phyloP scores from a whole-genome alignment of 768 basidiomycete genomes.

The Mycena rosella region DNA sequence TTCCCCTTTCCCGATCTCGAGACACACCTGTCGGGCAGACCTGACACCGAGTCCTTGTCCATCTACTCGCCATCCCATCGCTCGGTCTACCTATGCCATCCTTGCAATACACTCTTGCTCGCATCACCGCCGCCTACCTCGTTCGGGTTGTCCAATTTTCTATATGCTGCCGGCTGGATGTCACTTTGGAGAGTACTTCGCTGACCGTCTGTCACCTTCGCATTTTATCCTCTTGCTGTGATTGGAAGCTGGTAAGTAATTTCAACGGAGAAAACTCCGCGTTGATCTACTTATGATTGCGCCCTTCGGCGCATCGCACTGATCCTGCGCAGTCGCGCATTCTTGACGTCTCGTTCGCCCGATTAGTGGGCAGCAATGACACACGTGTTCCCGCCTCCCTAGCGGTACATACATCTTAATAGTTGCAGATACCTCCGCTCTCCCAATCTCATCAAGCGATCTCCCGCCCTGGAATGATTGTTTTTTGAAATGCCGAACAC shows the following conservation, averaged over 20 bases:
- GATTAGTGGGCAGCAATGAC: too few species aligned
- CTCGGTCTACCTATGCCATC: not conserved
- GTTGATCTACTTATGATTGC: not conserved
- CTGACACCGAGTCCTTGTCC: not conserved
- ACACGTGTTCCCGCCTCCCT: constrained; percentile 14
- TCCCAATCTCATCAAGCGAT: constrained; percentile 21
- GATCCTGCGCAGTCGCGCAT: constrained; percentile 29
- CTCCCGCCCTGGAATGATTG: constrained; percentile 17
- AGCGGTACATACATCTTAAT: too few species aligned
- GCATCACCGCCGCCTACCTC: not conserved
- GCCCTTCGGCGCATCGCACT: not conserved
- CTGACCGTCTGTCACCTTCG: not conserved
- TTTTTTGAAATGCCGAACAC: constrained; percentile 18
- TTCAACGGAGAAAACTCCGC: not conserved
- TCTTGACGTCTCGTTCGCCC: constrained; percentile 14
- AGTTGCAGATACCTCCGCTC: not conserved
- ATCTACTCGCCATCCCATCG: constrained; percentile 11
- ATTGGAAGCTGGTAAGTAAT: not conserved
- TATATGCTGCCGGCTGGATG: constrained; percentile 7
- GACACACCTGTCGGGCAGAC: not conserved
- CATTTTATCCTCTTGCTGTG: constrained; percentile 8
- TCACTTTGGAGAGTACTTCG: constrained; percentile 14
- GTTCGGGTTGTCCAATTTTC: not conserved
- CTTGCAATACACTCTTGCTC: too few species aligned
- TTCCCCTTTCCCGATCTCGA: not conserved